Base-by-base conservation (phyloP, 2,329 filamentous ascomycete genomes). In the Colletotrichum lentis region DNA sequence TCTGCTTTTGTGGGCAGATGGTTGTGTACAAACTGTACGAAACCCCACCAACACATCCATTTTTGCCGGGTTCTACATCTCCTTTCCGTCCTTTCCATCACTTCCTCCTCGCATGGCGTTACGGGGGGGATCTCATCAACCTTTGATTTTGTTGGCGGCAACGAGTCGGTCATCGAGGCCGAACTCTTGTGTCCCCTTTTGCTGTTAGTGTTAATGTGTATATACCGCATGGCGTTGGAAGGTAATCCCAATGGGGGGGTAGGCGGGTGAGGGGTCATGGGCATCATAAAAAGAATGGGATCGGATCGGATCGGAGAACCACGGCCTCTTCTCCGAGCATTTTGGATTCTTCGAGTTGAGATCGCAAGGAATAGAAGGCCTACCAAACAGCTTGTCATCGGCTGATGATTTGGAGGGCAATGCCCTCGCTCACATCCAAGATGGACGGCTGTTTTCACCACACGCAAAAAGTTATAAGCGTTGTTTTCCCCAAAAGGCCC, bases 161-260 rank as follows among this genome's bases (percentile, higher is more conserved):
- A 37, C 22, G 62, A 58, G 54, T 44, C 37, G 47, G 41, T 37
- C 37, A 37, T 18, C 57, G 61, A 56, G 35, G 31, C 27, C 41
- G 20, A 12, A 53, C 46, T 27, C 18, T 31, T 39, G 44, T 31
- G 37, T 35, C 43, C 50, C 47, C 27, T 47, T 44, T 56, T 54
- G 44, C 35, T 54, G 22, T 57, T 70, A 65, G 53, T 71, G 60
- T 70, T 68, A 68, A 61, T 71, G 60, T 70, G 47, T 68, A 61
- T 57, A 64, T 69, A 57, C 35, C 59, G 64, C 67, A 71, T 59
- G 69, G 69, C 69, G 69, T 71, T 71, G 35, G 56, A 58, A 43
- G 46, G 57, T 50, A 62, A 69, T 58, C 41, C 50, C 27, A 53
- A 50, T 24, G 5, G 43, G 27, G 54, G 52, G 20, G 12, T 37